phyloP scores from a whole-genome alignment of 2,329 filamentous ascomycete genomes.

The Ceratocystis cubensis region DNA sequence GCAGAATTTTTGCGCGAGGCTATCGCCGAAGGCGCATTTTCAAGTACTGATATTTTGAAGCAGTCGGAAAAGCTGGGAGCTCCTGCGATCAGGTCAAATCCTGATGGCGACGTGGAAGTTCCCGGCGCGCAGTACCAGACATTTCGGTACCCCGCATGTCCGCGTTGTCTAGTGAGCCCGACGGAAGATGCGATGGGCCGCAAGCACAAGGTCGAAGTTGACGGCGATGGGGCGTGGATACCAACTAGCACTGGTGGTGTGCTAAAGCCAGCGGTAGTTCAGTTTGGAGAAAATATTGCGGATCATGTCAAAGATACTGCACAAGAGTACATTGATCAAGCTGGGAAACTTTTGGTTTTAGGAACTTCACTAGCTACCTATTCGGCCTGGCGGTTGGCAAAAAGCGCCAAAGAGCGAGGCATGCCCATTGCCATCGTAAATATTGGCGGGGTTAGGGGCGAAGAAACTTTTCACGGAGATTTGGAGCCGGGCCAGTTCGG shows the following conservation, averaged over 20 bases:
- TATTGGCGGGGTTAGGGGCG: constrained; percentile 68
- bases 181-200: constrained; percentile 1
- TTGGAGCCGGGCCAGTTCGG: constrained; percentile 41
- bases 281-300: constrained; percentile 88
- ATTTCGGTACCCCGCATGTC: constrained; percentile 85
- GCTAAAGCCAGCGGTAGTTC: constrained; percentile 83
- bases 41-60: constrained; percentile 15
- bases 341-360: constrained; percentile 62
- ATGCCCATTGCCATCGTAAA: constrained; percentile 85
- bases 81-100: constrained; percentile 69
- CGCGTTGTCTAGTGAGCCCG: constrained; percentile 53
- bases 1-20: constrained; percentile 60
- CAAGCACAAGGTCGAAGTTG: constrained; percentile 48
- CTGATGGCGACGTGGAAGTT: constrained; percentile 87
- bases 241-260: constrained; percentile 57
- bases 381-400: constrained; percentile 82
- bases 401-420: constrained; percentile 64
- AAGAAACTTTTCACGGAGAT: constrained; percentile 56
- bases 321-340: constrained; percentile 66
- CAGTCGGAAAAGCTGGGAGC: constrained; percentile 55
- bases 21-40: constrained; percentile 42
- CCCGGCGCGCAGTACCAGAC: constrained; percentile 77
- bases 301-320: constrained; percentile 57
- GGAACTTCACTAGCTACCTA: constrained; percentile 91
- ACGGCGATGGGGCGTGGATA: constrained; percentile 61